Percentiles rank a stretch among this genome's conserved stretches.
phyloP scores from a whole-genome alignment of 176 grass and related monocot genomes.

The Eleusine coracana region DNA sequence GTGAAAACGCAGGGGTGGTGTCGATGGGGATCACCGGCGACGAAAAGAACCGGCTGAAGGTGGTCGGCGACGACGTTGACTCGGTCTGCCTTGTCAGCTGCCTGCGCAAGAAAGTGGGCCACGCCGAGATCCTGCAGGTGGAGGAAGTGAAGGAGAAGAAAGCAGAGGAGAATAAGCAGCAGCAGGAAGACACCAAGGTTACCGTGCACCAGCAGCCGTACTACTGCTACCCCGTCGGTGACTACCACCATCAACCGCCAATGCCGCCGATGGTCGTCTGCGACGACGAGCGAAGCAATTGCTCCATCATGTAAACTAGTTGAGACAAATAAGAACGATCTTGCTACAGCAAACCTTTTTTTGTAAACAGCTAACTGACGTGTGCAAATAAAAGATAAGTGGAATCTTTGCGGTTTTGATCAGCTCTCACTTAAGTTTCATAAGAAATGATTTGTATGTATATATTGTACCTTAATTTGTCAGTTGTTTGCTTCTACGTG shows the following conservation, averaged over 20 bases:
- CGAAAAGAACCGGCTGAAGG: constrained; percentile 53
- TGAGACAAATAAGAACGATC: no score
- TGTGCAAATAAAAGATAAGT: not conserved
- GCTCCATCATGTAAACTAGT: not conserved
- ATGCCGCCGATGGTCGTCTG: not conserved
- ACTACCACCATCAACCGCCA: not conserved
- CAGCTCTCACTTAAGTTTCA: not conserved
- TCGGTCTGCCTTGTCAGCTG: constrained; percentile 9
- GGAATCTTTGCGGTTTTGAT: not conserved
- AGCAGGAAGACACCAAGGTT: not conserved
- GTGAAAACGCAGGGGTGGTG: constrained; percentile 39
- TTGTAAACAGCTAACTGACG: not conserved
- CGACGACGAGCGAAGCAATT: not conserved
- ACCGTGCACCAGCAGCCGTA: not conserved
- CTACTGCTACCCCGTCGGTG: not conserved
- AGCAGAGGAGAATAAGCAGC: not conserved
- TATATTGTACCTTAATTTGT: no score
- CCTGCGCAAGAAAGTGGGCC: constrained; percentile 52
- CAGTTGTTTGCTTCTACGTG: no score
- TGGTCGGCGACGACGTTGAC: constrained; percentile 42
- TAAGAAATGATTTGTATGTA: no score
- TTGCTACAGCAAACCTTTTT: not conserved
- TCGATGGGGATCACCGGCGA: constrained; percentile 53
- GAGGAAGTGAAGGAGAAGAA: constrained; percentile 50
- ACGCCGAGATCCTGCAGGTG: constrained; percentile 45